Evolutionary conservation across 306 rosid species (phyloP), one percentile per base, ranked within the genome.

Genomic region (Lathyrus oleraceus): DNA sequence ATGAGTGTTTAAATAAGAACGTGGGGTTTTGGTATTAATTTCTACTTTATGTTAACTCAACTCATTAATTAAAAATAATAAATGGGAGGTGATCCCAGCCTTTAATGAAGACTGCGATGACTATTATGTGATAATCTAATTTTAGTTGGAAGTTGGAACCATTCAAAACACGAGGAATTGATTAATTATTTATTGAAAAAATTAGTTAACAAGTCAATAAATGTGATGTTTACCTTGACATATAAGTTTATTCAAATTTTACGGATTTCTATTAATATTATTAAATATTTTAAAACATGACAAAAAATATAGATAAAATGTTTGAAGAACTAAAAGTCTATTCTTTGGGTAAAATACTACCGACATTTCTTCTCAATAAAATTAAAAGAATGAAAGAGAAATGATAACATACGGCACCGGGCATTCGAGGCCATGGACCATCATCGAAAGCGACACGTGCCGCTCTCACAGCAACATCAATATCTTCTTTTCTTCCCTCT

Each of bases 361-460:
- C 5, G 45, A 40, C 45, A 0, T 30, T 30, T 30, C 28, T 25
- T 25, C 28, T 3, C 28, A 3, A 23, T 25, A 25, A 3, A 20
- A 10, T 20, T 0, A 20, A 52, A 52, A 20, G 3, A 17, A 4
- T 32, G 10, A 57, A 23, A 5, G 39, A 8, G 73, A 63, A 58
- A 48, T 10, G 43, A 49, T 9, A 27, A 80, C 98, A 0, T 87
- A 90, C 97, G 14, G 56, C 73, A 57, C 88, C 96, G 7, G 97
- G 69, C 72, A 87, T 49, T 28, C 97, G 90, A 0, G 98, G 98
- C 97, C 98, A 93, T 62, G 97, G 87, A 61, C 98, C 98, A 4
- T 74, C 17, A 65, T 93, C 97, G 4, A 93, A 93, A 62, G 98
- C 98, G 0, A 71, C 76, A 43, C 98, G 95, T 10, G 97, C 98